A percentile compares a stretch with the other conserved stretches of the same genome.
Evolutionary conservation across 345 rosid genomes (phyloP).

Genomic region (Rhizophora mangle): DNA sequence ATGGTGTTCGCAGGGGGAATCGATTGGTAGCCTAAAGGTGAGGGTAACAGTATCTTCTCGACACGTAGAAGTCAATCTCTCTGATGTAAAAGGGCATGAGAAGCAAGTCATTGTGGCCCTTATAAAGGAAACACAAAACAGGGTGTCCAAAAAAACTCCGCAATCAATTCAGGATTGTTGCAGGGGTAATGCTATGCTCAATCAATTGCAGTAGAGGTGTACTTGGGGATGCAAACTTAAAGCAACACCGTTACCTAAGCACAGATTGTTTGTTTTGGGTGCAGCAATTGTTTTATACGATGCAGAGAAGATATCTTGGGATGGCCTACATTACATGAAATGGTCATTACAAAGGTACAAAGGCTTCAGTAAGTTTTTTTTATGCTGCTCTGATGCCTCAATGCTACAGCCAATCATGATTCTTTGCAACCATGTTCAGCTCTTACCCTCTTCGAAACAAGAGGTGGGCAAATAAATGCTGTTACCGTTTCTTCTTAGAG

Average conservation of each 20-base stretch:
- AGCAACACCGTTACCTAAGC: not conserved
- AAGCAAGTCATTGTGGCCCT: slow-evolving; percentile 55
- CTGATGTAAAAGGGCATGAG: slow-evolving; percentile 58
- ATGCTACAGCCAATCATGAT: slow-evolving; percentile 49
- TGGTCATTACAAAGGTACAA: slow-evolving; percentile 55
- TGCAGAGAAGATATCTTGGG: slow-evolving; percentile 51
- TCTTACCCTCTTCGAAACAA: slow-evolving; percentile 42
- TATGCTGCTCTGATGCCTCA: slow-evolving; percentile 54
- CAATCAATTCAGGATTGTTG: slow-evolving; percentile 17
- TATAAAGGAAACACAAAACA: slow-evolving; percentile 43
- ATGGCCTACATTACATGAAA: slow-evolving; percentile 47
- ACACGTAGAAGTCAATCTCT: slow-evolving; percentile 52
- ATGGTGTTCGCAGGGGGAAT: slow-evolving; percentile 40
- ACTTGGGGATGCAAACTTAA: not conserved
- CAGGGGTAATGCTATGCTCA: slow-evolving; percentile 31
- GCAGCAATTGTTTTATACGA: slow-evolving; percentile 50
- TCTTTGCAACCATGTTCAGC: slow-evolving; percentile 42
- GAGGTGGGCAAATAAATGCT: slow-evolving; percentile 30
- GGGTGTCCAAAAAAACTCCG: slow-evolving; percentile 14
- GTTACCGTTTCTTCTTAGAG: not conserved
- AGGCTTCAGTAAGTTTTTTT: slow-evolving; percentile 45
- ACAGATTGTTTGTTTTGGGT: not conserved
- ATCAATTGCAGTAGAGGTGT: not conserved
- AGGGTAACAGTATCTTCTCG: slow-evolving; percentile 39
- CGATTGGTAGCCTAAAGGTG: slow-evolving; percentile 36